Evolutionary conservation across 805 yeast genomes (phyloP), one percentile per base, ranked within the genome.

Genomic region (Wickerhamiella slavikovae): DNA sequence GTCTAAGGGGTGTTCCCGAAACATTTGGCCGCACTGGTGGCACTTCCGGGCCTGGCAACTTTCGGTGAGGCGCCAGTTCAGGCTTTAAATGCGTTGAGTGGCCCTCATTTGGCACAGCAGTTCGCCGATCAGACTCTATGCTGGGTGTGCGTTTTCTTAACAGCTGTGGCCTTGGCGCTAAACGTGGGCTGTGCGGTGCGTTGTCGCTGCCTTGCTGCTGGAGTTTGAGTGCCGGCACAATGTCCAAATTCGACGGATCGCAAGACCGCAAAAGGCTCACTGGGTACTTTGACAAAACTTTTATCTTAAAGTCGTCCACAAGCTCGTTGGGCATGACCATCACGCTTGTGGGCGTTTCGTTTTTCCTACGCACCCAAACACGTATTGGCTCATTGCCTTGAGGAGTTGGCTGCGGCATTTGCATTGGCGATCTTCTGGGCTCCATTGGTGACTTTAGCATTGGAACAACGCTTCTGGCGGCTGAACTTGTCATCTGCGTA

Each of bases 261-360:
- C 60, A 64, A 27, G 55, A 46, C 35, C 64, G 47, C 3, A 70
- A 76, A 32, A 74, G 44, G 2, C 78, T 62, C 35, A 74, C 68
- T 31, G 91, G 76, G 47, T 64, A 75, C 40, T 72, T 76, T 26
- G 53, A 54, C 22, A 71, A 49, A 1, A 83, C 61, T 35, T 68
- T 61, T 8, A 61, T 54, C 43, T 83, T 83, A 41, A 83, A 55
- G 49, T 85, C 51, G 48, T 83, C 96, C 4, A 83, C 63, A 1
- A 82, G 61, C 44, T 77, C 85, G 14, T 49, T 45, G 18, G 67
- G 67, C 12, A 58, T 57, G 13, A 77, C 73, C 34, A 58, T 46
- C 5, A 83, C 51, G 1, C 91, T 66, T 0, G 93, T 78, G 3
- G 95, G 76, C 6, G 52, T 43, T 19, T 49, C 47, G 3, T 52